Evolutionary conservation across 169 alveolate species (phyloP).

Genomic region (Babesia bigemina): DNA sequence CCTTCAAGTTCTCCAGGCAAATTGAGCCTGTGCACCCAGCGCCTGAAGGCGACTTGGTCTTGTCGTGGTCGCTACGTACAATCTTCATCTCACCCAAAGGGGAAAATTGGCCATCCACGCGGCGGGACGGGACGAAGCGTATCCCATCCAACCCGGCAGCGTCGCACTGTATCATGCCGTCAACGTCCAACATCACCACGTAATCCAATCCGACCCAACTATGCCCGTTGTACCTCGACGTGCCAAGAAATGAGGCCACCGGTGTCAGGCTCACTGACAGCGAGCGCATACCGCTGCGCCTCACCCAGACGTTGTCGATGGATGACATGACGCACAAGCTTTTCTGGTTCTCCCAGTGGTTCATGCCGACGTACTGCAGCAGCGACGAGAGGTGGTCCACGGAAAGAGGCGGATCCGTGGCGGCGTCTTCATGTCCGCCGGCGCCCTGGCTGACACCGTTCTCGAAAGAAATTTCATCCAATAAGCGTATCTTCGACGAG

Average conservation of each 20-base stretch:
- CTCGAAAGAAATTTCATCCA: neutral
- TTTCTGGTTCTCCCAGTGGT: constrained; percentile 19
- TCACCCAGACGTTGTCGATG: constrained; percentile 6
- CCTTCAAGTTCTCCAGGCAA: constrained; percentile 3
- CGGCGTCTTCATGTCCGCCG: neutral
- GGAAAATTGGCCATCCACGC: neutral
- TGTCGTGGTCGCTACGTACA: neutral
- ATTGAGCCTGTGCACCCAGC: constrained; percentile 1
- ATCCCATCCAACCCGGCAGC: constrained; percentile 1
- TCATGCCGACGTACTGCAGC: constrained; percentile 8
- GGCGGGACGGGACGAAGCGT: neutral
- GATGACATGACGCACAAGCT: constrained; percentile 5
- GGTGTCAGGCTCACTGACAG: neutral
- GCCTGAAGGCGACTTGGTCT: neutral
- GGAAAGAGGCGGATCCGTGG: neutral
- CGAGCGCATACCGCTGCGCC: neutral
- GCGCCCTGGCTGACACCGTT: neutral
- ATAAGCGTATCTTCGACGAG: neutral
- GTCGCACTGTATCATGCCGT: neutral
- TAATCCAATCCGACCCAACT: constrained; percentile 1
- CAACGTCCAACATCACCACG: constrained; percentile 14
- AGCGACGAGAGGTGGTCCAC: neutral
- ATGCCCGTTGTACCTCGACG: neutral
- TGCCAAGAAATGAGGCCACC: neutral
- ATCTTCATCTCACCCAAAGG: neutral